These are phyloP conservation scores for Zymoseptoria passerinii DNA, from an alignment of 2,329 filamentous ascomycete genomes.

Conservation along the genomic window DNA sequence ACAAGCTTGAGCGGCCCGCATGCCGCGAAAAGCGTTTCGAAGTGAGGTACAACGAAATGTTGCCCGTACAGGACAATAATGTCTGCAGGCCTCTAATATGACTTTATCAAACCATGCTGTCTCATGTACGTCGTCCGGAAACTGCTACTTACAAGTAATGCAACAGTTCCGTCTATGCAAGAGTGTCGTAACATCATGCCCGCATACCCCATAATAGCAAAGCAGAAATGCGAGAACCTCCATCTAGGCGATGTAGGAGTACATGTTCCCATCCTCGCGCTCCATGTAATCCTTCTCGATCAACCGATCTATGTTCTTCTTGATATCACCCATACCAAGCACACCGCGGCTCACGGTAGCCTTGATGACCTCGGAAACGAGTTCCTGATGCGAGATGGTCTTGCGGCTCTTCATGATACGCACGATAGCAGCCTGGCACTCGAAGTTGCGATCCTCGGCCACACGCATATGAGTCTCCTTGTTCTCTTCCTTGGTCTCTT, in stretches of 20 bases:
- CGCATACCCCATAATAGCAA: not conserved
- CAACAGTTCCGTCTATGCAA: not conserved
- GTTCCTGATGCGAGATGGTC: constrained; percentile 72
- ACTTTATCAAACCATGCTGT: not conserved
- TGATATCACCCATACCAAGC: constrained; percentile 79
- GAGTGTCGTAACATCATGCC: not conserved
- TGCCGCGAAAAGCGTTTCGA: not conserved
- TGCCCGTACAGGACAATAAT: not conserved
- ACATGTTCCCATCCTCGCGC: constrained; percentile 57
- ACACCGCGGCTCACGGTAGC: constrained; percentile 81
- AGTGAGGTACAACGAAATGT: not conserved
- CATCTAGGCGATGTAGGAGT: constrained; percentile 39
- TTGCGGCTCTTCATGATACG: constrained; percentile 95
- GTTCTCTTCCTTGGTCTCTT: constrained; percentile 92
- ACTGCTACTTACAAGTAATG: not conserved
- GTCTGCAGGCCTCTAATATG: not conserved
- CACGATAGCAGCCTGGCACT: constrained; percentile 95
- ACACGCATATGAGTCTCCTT: constrained; percentile 88
- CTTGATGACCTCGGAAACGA: constrained; percentile 86
- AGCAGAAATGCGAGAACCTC: not conserved
- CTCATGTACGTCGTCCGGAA: not conserved
- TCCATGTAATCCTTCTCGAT: constrained; percentile 94
- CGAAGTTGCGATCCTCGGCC: constrained; percentile 81
- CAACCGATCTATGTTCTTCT: constrained; percentile 93
- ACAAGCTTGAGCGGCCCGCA: not conserved